phyloP scores from a whole-genome alignment of 2,329 filamentous ascomycete species.

The Stagonosporopsis chrysanthemi region DNA sequence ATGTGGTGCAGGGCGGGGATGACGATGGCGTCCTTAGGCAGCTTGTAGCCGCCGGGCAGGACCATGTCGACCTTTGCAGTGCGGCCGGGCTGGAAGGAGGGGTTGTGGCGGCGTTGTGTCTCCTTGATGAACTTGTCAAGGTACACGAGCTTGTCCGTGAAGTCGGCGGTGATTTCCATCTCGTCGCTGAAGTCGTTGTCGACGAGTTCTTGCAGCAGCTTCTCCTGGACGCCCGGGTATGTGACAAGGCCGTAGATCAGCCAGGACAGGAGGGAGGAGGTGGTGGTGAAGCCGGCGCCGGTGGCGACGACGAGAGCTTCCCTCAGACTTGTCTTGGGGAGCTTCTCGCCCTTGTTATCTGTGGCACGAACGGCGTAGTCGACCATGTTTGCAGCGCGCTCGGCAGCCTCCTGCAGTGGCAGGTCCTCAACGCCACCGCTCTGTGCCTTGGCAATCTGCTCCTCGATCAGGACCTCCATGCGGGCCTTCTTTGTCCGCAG shows the following conservation, averaged over 20 bases:
- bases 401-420: constrained; percentile 48
- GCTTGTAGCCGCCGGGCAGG: constrained; percentile 65
- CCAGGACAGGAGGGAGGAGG: constrained; percentile 33
- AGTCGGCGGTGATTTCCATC: constrained; percentile 29
- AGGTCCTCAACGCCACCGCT: constrained; percentile 38
- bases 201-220: constrained; percentile 31
- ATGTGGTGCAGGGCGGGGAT: constrained; percentile 59
- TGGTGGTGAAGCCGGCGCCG: constrained; percentile 32
- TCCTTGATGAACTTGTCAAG: constrained; percentile 35
- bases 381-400: constrained; percentile 44
- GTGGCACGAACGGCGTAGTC: constrained; percentile 41
- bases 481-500: constrained; percentile 29
- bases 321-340: constrained; percentile 41
- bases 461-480: constrained; percentile 28
- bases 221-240: constrained; percentile 30
- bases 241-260: constrained; percentile 29
- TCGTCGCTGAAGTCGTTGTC: constrained; percentile 27
- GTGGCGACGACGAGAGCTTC: constrained; percentile 50
- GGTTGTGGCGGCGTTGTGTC: constrained; percentile 32
- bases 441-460: constrained; percentile 23
- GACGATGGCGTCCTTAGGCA: constrained; percentile 61
- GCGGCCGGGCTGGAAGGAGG: constrained; percentile 60
- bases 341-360: constrained; percentile 33
- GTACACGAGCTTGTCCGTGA: constrained; percentile 27
- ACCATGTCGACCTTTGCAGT: constrained; percentile 64